Conservation (phyloP, 768 basidiomycete genomes). For the Amanita rimosa region DNA sequence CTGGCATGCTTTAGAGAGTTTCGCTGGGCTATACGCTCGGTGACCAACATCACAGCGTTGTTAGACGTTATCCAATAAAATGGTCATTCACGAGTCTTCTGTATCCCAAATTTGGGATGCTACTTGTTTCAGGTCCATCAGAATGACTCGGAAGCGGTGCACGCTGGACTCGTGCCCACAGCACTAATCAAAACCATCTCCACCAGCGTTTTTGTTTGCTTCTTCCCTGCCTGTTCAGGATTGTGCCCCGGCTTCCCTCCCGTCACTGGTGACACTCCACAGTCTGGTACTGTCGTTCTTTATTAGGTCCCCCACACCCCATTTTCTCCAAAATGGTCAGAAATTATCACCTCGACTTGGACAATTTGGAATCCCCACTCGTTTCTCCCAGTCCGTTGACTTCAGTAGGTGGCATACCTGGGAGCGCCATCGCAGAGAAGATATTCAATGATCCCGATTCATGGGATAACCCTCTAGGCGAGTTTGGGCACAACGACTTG, state of each 20-base stretch:
- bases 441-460: constrained; percentile 34
- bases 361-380: constrained; percentile 27
- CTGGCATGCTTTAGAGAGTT: too few relatives aligned
- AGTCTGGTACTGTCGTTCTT: constrained; percentile 6
- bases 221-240: too few relatives aligned
- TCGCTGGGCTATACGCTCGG: too few relatives aligned
- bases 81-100: too few relatives aligned
- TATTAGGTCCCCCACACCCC: not conserved
- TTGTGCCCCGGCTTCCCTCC: not conserved
- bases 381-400: constrained; percentile 20
- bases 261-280: constrained; percentile 6
- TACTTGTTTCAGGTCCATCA: too few relatives aligned
- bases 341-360: constrained; percentile 24
- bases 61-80: too few relatives aligned
- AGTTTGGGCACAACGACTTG: constrained; percentile 15
- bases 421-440: constrained; percentile 28
- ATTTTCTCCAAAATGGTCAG: not conserved
- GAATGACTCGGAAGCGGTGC: too few relatives aligned
- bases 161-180: too few relatives aligned
- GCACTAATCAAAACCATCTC: too few relatives aligned
- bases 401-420: constrained; percentile 19
- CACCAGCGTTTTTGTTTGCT: too few relatives aligned
- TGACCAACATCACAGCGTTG: too few relatives aligned
- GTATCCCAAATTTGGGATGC: too few relatives aligned
- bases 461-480: constrained; percentile 22